Evolutionary conservation across 495 filamentous ascomycete species (phyloP).

Genomic region (Penicillium arizonense): DNA sequence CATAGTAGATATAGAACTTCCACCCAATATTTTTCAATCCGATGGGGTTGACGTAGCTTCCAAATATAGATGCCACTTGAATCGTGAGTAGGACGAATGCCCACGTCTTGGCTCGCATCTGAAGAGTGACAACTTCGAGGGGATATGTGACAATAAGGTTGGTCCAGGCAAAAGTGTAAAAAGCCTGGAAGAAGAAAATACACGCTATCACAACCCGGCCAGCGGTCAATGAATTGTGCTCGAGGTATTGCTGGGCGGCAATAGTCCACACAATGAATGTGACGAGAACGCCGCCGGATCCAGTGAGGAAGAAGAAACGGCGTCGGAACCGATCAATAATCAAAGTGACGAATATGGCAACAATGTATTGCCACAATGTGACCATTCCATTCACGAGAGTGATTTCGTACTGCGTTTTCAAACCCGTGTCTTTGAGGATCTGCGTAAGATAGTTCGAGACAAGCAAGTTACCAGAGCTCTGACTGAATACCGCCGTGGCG

Average conservation of each 20-base stretch:
- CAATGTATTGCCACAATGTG: constrained; percentile 40
- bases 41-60: constrained; percentile 56
- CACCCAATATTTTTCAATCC: constrained; percentile 50
- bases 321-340: constrained; percentile 57
- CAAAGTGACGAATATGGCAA: constrained; percentile 52
- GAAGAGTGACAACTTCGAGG: constrained; percentile 62
- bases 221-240: constrained; percentile 38
- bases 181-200: constrained; percentile 56
- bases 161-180: constrained; percentile 59
- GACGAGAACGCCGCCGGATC: constrained; percentile 56
- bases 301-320: constrained; percentile 52
- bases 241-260: constrained; percentile 51
- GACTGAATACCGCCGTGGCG: constrained; percentile 60
- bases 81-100: constrained; percentile 61
- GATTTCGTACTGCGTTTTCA: constrained; percentile 44
- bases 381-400: constrained; percentile 31
- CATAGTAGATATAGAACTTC: constrained; percentile 61
- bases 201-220: constrained; percentile 56
- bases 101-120: constrained; percentile 64
- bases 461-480: constrained; percentile 66
- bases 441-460: constrained; percentile 58
- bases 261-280: constrained; percentile 58
- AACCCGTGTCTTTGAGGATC: constrained; percentile 56
- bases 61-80: constrained; percentile 55
- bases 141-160: constrained; percentile 61